These are phyloP conservation scores for Dalbergia oliveri DNA, from an alignment of 306 rosid genomes.

Conservation along the genomic window DNA sequence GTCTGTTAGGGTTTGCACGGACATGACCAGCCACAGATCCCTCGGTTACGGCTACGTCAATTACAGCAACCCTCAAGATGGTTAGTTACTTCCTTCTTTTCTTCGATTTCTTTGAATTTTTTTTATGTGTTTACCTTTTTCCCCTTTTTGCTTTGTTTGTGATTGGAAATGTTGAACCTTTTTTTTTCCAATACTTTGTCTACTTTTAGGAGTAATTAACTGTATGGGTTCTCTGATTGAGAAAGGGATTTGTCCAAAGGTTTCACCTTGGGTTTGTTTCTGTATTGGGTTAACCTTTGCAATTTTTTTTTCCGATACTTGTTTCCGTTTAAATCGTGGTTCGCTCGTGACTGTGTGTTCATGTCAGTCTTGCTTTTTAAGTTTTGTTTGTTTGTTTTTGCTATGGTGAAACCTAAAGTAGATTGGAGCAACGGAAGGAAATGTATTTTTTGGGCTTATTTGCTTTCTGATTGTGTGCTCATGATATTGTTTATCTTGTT, in stretches of 20 bases:
- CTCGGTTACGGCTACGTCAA: constrained; percentile 98
- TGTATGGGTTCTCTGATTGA: not conserved
- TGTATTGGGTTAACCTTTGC: not conserved
- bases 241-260: constrained; percentile 19
- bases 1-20: constrained; percentile 99
- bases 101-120: too few relatives aligned
- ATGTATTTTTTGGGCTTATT: not conserved
- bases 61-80: constrained; percentile 79
- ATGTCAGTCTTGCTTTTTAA: not conserved
- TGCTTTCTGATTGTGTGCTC: not conserved
- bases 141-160: not conserved
- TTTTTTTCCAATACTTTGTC: not conserved
- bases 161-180: not conserved
- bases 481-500: not conserved
- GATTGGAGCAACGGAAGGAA: not conserved
- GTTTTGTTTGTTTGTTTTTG: constrained; percentile 15
- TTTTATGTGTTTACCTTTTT: not conserved
- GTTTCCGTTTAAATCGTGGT: not conserved
- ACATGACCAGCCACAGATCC: constrained; percentile 82
- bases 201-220: not conserved
- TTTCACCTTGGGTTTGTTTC: constrained; percentile 11
- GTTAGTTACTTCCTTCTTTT: constrained; percentile 50
- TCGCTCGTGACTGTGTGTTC: not conserved
- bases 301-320: not conserved
- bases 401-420: not conserved